Conservation (phyloP, 2,329 filamentous ascomycete species). For the Pseudogymnoascus sp. region DNA sequence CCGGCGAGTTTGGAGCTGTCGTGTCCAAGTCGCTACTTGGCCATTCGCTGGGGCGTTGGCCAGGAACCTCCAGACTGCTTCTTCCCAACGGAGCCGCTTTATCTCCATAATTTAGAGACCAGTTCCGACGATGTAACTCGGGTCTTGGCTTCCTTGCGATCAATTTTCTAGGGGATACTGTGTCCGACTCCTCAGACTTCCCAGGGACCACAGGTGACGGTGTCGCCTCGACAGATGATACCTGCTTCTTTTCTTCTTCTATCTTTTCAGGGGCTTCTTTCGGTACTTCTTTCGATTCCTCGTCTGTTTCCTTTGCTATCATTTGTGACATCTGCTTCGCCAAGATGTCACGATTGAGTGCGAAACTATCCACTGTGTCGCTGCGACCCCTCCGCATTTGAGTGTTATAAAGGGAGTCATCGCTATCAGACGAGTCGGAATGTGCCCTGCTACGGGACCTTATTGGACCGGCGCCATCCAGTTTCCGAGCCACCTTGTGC, state of each 20-base stretch:
- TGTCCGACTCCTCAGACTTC: conserved; percentile 3
- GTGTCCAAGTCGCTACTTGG: conserved; percentile 28
- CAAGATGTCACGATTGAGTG: conserved; percentile 44
- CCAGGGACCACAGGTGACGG: conserved; percentile 11
- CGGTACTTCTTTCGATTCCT: conserved; percentile 9
- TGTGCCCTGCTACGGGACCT: conserved; percentile 44
- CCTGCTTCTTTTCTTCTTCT: conserved; percentile 11
- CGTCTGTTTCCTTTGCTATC: conserved; percentile 45
- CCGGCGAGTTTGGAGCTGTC: conserved; percentile 32
- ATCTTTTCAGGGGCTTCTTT: conserved; percentile 20
- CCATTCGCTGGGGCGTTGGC: conserved; percentile 13
- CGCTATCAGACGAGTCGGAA: conserved; percentile 55
- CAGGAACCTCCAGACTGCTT: conserved; percentile 42
- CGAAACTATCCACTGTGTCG: conserved; percentile 37
- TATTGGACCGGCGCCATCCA: conserved; percentile 23
- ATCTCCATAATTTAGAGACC: conserved; percentile 3
- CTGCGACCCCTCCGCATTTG: conserved; percentile 34
- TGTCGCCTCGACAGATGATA: conserved; percentile 15
- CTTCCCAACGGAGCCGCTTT: not conserved
- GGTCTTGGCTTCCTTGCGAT: not conserved
- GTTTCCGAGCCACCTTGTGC: not conserved
- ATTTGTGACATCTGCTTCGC: conserved; percentile 57
- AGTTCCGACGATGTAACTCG: not conserved
- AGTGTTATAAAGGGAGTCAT: conserved; percentile 33
- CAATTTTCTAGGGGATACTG: not conserved